Evolutionary conservation across 768 basidiomycete species (phyloP).

Genomic region (Calocera viscosa): DNA sequence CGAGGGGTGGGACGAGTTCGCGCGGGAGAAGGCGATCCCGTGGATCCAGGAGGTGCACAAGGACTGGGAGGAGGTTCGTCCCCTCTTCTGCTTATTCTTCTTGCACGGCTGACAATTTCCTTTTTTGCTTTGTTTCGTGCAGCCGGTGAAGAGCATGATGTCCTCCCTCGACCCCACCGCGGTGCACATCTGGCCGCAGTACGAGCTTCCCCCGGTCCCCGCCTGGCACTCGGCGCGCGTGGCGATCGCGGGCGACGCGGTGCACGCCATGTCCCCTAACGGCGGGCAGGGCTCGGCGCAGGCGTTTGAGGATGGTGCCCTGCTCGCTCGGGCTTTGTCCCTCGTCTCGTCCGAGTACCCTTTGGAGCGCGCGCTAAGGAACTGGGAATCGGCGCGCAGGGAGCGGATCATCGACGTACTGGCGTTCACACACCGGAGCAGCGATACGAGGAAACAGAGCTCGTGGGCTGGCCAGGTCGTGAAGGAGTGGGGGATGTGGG

Average conservation of each 20-base stretch:
- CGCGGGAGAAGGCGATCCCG: neutral
- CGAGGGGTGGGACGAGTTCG: neutral
- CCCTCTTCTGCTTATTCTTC: neutral
- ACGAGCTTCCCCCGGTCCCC: neutral
- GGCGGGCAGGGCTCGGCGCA: conserved; percentile 34
- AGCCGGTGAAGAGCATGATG: conserved; percentile 4
- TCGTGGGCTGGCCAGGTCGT: neutral
- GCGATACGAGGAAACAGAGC: neutral
- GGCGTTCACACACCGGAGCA: neutral
- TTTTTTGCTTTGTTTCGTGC: too few species aligned
- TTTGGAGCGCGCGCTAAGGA: neutral
- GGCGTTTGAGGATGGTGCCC: conserved; percentile 29
- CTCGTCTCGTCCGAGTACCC: neutral
- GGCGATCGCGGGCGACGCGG: conserved; percentile 35
- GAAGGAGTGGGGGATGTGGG: conserved; percentile 1
- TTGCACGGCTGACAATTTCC: neutral
- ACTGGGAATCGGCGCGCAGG: neutral
- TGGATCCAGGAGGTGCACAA: neutral
- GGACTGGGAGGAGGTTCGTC: neutral
- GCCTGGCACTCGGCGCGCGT: conserved; percentile 24
- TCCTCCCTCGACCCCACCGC: neutral
- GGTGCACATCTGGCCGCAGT: conserved; percentile 7
- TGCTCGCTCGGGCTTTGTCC: neutral
- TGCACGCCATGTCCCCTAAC: conserved; percentile 36
- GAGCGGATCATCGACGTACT: neutral